These are phyloP conservation scores for Pythium utonaiense DNA, from an alignment of 352 stramenopile species.

Conservation along the genomic window DNA sequence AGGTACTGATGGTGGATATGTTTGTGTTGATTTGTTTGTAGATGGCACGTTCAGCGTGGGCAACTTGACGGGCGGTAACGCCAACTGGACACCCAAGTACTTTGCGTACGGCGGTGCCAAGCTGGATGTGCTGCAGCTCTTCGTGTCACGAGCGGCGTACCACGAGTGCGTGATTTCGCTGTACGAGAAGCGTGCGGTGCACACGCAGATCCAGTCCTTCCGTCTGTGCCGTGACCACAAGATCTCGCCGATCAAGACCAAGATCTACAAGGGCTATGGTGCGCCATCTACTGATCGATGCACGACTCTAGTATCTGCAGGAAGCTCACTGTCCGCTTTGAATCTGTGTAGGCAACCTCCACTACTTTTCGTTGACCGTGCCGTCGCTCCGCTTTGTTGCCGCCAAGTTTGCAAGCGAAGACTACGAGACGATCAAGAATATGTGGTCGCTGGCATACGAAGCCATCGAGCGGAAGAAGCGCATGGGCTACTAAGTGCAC, in stretches of 20 bases:
- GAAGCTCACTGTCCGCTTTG: neutral
- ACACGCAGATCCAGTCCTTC: conserved; percentile 85
- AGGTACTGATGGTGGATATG: conserved; percentile 14
- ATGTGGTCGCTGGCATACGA: conserved; percentile 81
- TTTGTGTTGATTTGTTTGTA: conserved; percentile 28
- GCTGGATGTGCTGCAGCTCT: conserved; percentile 82
- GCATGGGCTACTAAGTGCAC: conserved; percentile 38
- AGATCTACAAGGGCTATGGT: conserved; percentile 88
- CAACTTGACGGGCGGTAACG: conserved; percentile 75
- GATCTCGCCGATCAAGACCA: conserved; percentile 81
- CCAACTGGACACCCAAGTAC: conserved; percentile 74
- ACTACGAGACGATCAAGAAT: conserved; percentile 80
- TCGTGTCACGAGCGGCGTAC: conserved; percentile 77
- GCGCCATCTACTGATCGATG: neutral
- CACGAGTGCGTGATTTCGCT: conserved; percentile 84
- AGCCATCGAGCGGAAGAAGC: conserved; percentile 81
- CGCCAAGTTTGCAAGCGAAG: conserved; percentile 81
- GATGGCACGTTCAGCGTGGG: conserved; percentile 81
- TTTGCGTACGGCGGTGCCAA: conserved; percentile 79
- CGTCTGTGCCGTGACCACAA: conserved; percentile 80
- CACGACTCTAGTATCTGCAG: too few species aligned
- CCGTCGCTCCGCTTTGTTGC: conserved; percentile 77
- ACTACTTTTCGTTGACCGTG: conserved; percentile 83
- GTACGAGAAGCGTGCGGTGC: conserved; percentile 79
- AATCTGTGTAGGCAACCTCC: conserved; percentile 48